Evolutionary conservation across 345 rosid genomes (phyloP).

Genomic region (Limnanthes douglasii): DNA sequence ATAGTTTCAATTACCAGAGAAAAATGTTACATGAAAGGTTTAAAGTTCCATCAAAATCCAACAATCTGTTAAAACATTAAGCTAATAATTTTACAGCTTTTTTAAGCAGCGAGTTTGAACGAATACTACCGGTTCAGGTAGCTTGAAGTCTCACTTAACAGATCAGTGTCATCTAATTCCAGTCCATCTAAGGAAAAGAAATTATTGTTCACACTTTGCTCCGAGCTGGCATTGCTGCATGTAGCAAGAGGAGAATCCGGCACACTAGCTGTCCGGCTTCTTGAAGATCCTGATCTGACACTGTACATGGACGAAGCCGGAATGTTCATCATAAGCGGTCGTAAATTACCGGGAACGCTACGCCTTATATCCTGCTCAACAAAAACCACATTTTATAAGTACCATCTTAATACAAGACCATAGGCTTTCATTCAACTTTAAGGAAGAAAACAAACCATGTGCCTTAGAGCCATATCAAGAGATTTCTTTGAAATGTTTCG

Average conservation of each 20-base stretch:
- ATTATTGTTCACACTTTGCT: slow-evolving; percentile 55
- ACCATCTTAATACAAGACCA: neutral
- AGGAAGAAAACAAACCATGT: slow-evolving; percentile 30
- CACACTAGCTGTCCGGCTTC: slow-evolving; percentile 40
- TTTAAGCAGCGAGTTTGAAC: too few species aligned
- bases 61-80: too few species aligned
- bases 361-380: slow-evolving; percentile 60
- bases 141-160: too few species aligned
- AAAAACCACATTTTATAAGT: too few species aligned
- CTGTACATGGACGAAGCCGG: slow-evolving; percentile 75
- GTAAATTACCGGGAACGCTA: slow-evolving; percentile 44
- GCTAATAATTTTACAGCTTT: too few species aligned
- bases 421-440: too few species aligned
- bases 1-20: too few species aligned
- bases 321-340: slow-evolving; percentile 55
- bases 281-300: slow-evolving; percentile 28
- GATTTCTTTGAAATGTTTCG: slow-evolving; percentile 59
- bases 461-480: slow-evolving; percentile 71
- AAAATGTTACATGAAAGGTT: too few species aligned
- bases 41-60: too few species aligned
- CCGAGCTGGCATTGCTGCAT: slow-evolving; percentile 65
- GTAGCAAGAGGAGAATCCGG: slow-evolving; percentile 68
- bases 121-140: too few species aligned
- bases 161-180: slow-evolving; percentile 44
- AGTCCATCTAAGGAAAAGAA: slow-evolving; percentile 31